Percentiles rank a stretch among this genome's conserved stretches.
These are phyloP conservation scores for Corchorus capsularis DNA, from an alignment of 345 rosid genomes.

Conservation along the genomic window DNA sequence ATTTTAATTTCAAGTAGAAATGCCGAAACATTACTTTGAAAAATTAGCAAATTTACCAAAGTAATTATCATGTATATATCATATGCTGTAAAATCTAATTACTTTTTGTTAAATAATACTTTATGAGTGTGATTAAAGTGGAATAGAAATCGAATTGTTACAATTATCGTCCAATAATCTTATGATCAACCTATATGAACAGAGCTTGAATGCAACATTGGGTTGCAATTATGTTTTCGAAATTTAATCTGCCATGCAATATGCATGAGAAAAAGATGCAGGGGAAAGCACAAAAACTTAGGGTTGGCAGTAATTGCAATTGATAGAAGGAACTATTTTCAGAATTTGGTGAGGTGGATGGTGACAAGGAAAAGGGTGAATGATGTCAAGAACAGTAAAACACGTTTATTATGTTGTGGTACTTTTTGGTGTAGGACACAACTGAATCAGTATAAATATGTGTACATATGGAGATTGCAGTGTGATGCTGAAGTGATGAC, in stretches of 20 bases:
- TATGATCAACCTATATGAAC: no score
- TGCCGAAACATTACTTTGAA: background rate
- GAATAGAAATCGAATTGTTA: no score
- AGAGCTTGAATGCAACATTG: no score
- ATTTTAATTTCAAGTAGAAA: background rate
- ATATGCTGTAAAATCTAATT: no score
- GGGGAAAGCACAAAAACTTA: background rate
- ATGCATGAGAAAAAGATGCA: background rate
- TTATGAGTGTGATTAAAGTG: no score
- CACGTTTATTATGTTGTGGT: background rate
- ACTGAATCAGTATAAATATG: background rate
- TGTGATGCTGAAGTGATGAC: background rate
- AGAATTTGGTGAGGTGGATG: background rate
- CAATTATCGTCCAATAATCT: no score
- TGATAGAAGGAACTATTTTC: background rate
- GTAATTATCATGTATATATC: background rate
- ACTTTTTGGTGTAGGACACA: background rate
- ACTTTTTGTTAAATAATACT: no score
- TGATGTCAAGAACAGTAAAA: background rate
- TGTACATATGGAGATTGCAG: background rate
- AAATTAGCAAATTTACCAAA: background rate
- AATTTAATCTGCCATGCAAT: background rate
- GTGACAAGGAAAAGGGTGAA: background rate
- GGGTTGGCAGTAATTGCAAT: background rate
- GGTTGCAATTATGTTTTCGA: background rate